Evolutionary conservation across 345 rosid species (phyloP), one percentile per base, ranked within the genome.

Genomic region (Camelina hispida): DNA sequence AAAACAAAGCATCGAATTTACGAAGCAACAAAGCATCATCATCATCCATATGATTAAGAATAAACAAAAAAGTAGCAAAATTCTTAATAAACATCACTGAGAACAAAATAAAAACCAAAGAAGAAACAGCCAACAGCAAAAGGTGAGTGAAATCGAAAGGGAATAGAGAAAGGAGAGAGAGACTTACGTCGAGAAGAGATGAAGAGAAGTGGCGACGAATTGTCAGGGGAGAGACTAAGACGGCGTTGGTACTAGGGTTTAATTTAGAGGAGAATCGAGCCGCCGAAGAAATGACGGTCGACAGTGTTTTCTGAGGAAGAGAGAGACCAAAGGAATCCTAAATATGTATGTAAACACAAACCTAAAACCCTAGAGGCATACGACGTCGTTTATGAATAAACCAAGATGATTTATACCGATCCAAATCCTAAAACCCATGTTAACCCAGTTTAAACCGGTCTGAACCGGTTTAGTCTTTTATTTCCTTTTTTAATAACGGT

Each of bases 251-350:
- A 18, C 2, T 44, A 15, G 17, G 50, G 8, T 15, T 15, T 12
- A n/a, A 46, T 6, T 46, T 7, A n/a, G 16, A 52, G 61, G 69
- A 75, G 11, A 60, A 61, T 0, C 47, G 69, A 61, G 64, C 74
- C 79, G 79, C 61, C 79, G 37, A 12, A 67, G 25, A 50, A 75
- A 59, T 75, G 78, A 75, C 73, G 72, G 78, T 37, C 60, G 69
- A 37, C 1, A 8, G 53, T 22, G 57, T 44, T 51, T 28, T 18
- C n/a, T 42, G 48, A 1, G 9, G 22, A 34, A 22, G 20, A 32
- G 1, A 4, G 60, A 18, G 16, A 60, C 9, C 37, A 9, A 34
- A 34, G 43, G 67, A 48, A n/a, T 75, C 23, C 17, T 60, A 58
- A 30, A 68, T 75, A 69, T 15, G 17, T 15, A 5, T 28, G 30